Evolutionary conservation across 2,329 filamentous ascomycete genomes (phyloP), one percentile per base, ranked within the genome.

Genomic region (Diaporthe amygdali): DNA sequence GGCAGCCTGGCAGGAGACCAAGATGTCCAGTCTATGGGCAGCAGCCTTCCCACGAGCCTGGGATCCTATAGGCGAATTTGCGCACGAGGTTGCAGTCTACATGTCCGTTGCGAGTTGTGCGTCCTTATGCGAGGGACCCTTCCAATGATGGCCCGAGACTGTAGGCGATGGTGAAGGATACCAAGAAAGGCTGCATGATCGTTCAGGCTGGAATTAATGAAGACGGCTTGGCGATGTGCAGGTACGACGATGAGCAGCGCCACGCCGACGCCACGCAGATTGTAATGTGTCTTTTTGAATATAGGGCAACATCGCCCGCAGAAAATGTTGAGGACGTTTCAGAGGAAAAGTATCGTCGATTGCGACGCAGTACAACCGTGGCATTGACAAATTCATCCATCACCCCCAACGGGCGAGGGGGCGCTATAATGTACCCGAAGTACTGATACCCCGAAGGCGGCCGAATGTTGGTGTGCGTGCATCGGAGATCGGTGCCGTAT

Each of bases 401-500:
- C 15, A 22, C 34, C 39, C 25, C 47, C 25, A 34, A 44, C 27
- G 6, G 44, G 39, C 5, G 27, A 34, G 30, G 20, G 6, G 44
- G 39, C 5, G 27, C 20, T 30, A 3, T 25, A 6, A 25, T 47
- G 20, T 20, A 5, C n/a, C 25, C 22, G 39, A n/a, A 56, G 17
- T 34, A 47, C 20, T 25, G 25, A 32, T 20, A 17, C 34, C 22
- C 30, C 20, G 30, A 39, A 39, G n/a, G 30, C n/a, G n/a, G n/a
- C 25, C 39, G 39, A 30, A 20, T 30, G 41, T 30, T 17, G 27
- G 52, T 52, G 9, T 56, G 9, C 51, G 30, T 56, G 52, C 52
- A 59, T 59, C 66, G 66, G 66, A 44, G 39, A 14, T 59, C 52
- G 66, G 66, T 68, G 41, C 66, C 51, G 12, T 1, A 68, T 47